A percentile compares a stretch with the other conserved stretches of the same genome.
phyloP scores from a whole-genome alignment of 177 flowering plant species.

The Vitis hybrid region DNA sequence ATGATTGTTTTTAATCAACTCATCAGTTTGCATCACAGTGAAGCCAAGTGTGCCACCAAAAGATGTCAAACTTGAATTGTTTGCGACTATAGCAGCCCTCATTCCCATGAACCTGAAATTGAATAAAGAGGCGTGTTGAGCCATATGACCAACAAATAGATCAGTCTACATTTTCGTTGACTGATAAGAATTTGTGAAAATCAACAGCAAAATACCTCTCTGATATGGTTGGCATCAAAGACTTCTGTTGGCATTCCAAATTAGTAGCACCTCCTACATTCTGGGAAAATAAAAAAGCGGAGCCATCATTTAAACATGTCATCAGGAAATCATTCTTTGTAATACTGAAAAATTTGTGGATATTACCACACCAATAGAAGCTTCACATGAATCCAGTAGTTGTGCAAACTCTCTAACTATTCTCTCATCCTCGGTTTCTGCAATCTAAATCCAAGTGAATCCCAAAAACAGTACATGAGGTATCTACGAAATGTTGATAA shows the following conservation, averaged over 20 bases:
- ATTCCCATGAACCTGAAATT: constrained; percentile 87
- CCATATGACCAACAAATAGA: neutral
- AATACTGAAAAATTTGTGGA: neutral
- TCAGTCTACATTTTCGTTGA: neutral
- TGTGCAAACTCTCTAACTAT: constrained; percentile 62
- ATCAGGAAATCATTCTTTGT: neutral
- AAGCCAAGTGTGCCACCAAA: constrained; percentile 64
- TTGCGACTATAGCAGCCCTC: constrained; percentile 74
- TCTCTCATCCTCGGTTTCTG: constrained; percentile 80
- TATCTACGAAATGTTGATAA: neutral
- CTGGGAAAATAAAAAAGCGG: constrained; percentile 29
- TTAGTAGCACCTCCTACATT: constrained; percentile 13
- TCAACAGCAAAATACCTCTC: constrained; percentile 46
- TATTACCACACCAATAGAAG: constrained; percentile 33
- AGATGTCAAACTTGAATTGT: constrained; percentile 36
- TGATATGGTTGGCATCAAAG: constrained; percentile 32
- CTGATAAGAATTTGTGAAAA: neutral
- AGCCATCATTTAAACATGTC: neutral
- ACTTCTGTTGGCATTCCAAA: constrained; percentile 12
- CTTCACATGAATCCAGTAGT: constrained; percentile 62
- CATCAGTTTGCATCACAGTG: constrained; percentile 32
- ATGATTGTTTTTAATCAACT: constrained; percentile 25
- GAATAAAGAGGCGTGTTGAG: neutral
- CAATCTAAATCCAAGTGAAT: constrained; percentile 36
- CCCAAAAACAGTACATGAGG: constrained; percentile 1